Percentiles rank a stretch among this genome's conserved stretches.
phyloP scores from a whole-genome alignment of 2,329 filamentous ascomycete species.

The Sporothrix curviconia region DNA sequence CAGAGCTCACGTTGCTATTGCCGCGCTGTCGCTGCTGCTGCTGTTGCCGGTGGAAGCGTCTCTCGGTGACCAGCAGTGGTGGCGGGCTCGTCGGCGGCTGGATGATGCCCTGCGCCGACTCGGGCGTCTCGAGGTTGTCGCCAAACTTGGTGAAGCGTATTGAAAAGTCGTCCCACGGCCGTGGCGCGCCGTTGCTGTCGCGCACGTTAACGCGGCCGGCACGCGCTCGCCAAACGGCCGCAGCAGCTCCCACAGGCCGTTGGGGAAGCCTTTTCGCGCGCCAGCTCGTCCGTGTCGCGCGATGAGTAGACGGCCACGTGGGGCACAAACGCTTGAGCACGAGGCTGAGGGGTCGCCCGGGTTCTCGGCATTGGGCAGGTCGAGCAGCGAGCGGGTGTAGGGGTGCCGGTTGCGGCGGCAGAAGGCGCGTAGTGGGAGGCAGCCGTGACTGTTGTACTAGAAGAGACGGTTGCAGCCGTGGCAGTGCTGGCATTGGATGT shows the following conservation, averaged over 20 bases:
- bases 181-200: slow-evolving; percentile 81
- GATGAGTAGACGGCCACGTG: slow-evolving; percentile 86
- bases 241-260: slow-evolving; percentile 77
- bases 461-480: slow-evolving; percentile 21
- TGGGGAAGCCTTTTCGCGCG: slow-evolving; percentile 72
- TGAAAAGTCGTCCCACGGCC: slow-evolving; percentile 81
- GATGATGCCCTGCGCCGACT: slow-evolving; percentile 32
- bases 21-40: neutral
- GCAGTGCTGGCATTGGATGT: slow-evolving; percentile 24
- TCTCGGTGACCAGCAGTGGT: slow-evolving; percentile 4
- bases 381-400: slow-evolving; percentile 34
- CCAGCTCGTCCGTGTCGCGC: slow-evolving; percentile 72
- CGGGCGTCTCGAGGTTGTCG: slow-evolving; percentile 47
- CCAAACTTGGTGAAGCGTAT: slow-evolving; percentile 75
- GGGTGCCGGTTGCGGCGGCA: slow-evolving; percentile 25
- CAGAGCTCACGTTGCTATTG: neutral
- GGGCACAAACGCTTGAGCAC: slow-evolving; percentile 83
- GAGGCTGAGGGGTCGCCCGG: slow-evolving; percentile 35
- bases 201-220: slow-evolving; percentile 83
- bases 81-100: slow-evolving; percentile 21
- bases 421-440: slow-evolving; percentile 17
- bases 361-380: slow-evolving; percentile 13
- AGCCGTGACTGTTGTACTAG: neutral
- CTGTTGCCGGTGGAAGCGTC: neutral
- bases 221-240: slow-evolving; percentile 86